Percentiles rank a stretch among this genome's conserved stretches.
These are phyloP conservation scores for Priceomyces medius DNA, from an alignment of 805 yeast species.

Conservation along the genomic window DNA sequence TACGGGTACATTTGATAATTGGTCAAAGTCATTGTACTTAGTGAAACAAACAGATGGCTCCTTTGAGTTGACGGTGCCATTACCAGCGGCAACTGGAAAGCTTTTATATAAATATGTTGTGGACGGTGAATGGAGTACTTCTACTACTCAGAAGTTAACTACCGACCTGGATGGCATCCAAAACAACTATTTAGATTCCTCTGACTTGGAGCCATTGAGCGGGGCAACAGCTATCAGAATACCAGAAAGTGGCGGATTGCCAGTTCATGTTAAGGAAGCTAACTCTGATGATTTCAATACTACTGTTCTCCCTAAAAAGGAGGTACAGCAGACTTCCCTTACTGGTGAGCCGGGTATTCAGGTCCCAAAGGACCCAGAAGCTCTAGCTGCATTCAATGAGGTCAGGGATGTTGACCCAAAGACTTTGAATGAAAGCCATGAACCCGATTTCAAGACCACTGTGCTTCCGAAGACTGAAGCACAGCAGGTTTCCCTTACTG, in stretches of 20 bases:
- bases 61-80: constrained; percentile 60
- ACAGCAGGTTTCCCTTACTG: constrained; percentile 40
- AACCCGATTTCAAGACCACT: constrained; percentile 27
- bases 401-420: constrained; percentile 48
- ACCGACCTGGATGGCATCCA: constrained; percentile 50
- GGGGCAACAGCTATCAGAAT: constrained; percentile 21
- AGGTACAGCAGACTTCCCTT: constrained; percentile 35
- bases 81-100: constrained; percentile 40
- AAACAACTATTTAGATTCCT: constrained; percentile 47
- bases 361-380: constrained; percentile 59
- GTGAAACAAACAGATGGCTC: constrained; percentile 61
- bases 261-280: constrained; percentile 10
- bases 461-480: constrained; percentile 36
- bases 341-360: constrained; percentile 74
- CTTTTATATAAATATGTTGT: constrained; percentile 62
- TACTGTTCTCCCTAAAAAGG: constrained; percentile 38
- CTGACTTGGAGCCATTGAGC: constrained; percentile 27
- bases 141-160: constrained; percentile 38
- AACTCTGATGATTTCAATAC: constrained; percentile 20
- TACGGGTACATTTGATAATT: constrained; percentile 70
- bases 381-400: constrained; percentile 62
- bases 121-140: constrained; percentile 63
- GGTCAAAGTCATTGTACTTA: constrained; percentile 58
- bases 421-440: constrained; percentile 46
- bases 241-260: constrained; percentile 34